A percentile compares a stretch with the other conserved stretches of the same genome.
These are phyloP conservation scores for Atkinsonella texensis DNA, from an alignment of 2,329 filamentous ascomycete species.

Conservation along the genomic window DNA sequence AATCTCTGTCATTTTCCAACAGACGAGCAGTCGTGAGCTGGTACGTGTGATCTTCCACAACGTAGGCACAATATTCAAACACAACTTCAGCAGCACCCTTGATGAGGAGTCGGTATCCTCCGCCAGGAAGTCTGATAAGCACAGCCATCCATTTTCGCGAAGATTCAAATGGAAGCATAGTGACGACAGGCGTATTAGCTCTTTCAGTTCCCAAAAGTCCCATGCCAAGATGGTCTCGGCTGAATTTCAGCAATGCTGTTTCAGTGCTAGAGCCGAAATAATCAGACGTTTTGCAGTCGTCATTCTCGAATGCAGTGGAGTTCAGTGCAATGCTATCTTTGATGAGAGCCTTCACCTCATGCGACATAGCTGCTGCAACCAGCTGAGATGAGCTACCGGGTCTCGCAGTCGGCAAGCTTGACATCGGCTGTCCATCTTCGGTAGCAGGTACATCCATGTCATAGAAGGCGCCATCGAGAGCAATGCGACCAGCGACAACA, in stretches of 20 bases:
- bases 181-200: slow-evolving; percentile 30
- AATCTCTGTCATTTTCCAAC: slow-evolving; percentile 19
- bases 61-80: slow-evolving; percentile 29
- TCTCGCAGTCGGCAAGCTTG: slow-evolving; percentile 12
- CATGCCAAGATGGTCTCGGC: slow-evolving; percentile 37
- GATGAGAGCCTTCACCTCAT: slow-evolving; percentile 23
- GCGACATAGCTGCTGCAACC: slow-evolving; percentile 19
- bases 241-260: slow-evolving; percentile 38
- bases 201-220: slow-evolving; percentile 32
- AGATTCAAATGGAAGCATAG: slow-evolving; percentile 43
- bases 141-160: slow-evolving; percentile 45
- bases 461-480: slow-evolving; percentile 25
- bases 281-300: slow-evolving; percentile 19
- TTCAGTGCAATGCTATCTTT: slow-evolving; percentile 32
- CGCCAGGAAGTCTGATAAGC: slow-evolving; percentile 33
- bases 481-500: slow-evolving; percentile 44
- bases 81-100: slow-evolving; percentile 48
- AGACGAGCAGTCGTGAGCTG: slow-evolving; percentile 17
- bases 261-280: slow-evolving; percentile 46
- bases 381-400: slow-evolving; percentile 18
- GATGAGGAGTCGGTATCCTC: slow-evolving; percentile 37
- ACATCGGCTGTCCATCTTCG: slow-evolving; percentile 11
- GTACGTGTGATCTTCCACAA: slow-evolving; percentile 32
- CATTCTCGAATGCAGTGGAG: slow-evolving; percentile 42
- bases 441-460: slow-evolving; percentile 18